Evolutionary conservation across 2,329 filamentous ascomycete genomes (phyloP), one percentile per base, ranked within the genome.

Genomic region (Torrubiella hemipterigena): DNA sequence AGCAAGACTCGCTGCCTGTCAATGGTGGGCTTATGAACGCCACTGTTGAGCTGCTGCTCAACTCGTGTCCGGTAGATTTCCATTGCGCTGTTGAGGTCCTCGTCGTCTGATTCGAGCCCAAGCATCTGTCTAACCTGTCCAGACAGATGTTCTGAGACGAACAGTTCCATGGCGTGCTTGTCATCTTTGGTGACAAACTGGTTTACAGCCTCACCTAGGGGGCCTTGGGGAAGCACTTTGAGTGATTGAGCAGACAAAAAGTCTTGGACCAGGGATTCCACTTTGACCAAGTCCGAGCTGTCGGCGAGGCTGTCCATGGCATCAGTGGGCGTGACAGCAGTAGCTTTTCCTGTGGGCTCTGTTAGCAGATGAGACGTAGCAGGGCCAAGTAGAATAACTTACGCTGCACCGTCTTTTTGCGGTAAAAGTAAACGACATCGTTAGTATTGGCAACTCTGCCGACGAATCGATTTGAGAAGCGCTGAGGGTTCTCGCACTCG

Each of bases 111-210:
- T 27, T 81, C 73, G 6, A 84, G 57, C 1, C 66, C 61, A 20
- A 87, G 61, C 46, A 89, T 65, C 38, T 81, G 70, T 42, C 76
- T 75, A 13, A 87, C 69, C 46, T 86, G 81, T 15, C 68, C 73
- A 3, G 72, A 66, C 3, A 89, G 59, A 11, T 78, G 80, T 19
- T 85, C 77, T 15, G 69, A 72, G 8, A 89, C 77, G 44, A 89
- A 89, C 26, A 76, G 63, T 47, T 87, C 77, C 77, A 96, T 85
- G 3, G 85, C 85, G 45, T 91, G 78, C 49, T 87, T 93, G 59
- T 98, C 91, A 42, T 94, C 85, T 43, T 96, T 96, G 51, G 87
- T 78, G 17, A 98, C 85, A 45, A 91, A 98, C 38, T 93, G 82
- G 28, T 77, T 79, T 5, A 98, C 85, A 0, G 91, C 91, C 47